These are phyloP conservation scores for Myrica gale DNA, from an alignment of 306 rosid species.

Conservation along the genomic window DNA sequence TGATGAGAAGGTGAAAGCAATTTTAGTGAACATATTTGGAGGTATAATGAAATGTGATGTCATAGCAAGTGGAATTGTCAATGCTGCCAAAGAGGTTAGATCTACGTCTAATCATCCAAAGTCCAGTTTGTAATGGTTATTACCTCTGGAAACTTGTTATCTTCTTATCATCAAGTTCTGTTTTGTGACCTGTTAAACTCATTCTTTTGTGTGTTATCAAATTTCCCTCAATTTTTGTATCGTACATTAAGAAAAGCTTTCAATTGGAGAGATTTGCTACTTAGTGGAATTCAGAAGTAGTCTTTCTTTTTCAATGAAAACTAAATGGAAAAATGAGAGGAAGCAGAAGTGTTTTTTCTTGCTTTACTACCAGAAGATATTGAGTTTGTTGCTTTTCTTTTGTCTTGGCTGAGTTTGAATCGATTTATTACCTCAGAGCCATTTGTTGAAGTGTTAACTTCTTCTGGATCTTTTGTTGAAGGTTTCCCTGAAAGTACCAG, in stretches of 20 bases:
- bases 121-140: neutral
- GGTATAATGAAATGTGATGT: conserved; percentile 99
- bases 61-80: conserved; percentile 96
- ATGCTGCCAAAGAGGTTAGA: conserved; percentile 90
- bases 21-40: conserved; percentile 95
- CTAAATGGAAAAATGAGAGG: neutral
- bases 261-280: too few species aligned
- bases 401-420: neutral
- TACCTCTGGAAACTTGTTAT: neutral
- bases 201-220: too few species aligned
- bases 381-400: neutral
- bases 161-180: neutral
- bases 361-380: neutral
- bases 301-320: too few species aligned
- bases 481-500: conserved; percentile 93
- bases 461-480: conserved; percentile 30
- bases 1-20: conserved; percentile 94
- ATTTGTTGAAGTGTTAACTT: conserved; percentile 18
- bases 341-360: neutral
- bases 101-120: neutral
- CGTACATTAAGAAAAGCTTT: too few species aligned
- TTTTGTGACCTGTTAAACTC: too few species aligned
- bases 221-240: too few species aligned
- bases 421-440: conserved; percentile 1
- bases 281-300: too few species aligned